Conservation (phyloP, 2,329 filamentous ascomycete genomes). For the Teratosphaeria zuluensis region DNA sequence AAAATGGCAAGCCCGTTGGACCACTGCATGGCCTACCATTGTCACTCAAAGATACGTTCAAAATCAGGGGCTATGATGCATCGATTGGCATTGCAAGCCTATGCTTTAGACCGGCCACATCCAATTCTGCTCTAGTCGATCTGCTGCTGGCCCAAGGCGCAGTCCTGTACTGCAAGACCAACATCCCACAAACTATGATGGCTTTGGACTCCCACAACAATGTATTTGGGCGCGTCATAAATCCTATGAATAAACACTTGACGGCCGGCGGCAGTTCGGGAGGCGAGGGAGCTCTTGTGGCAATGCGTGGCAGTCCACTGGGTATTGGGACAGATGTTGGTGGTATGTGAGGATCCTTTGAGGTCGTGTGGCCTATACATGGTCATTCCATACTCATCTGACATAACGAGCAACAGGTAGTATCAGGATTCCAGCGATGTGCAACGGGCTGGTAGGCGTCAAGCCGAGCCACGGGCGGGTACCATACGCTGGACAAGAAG, state of each 20-base stretch:
- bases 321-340: constrained; percentile 48
- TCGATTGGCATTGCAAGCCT: constrained; percentile 34
- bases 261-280: constrained; percentile 45
- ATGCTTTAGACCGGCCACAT: constrained; percentile 32
- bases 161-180: constrained; percentile 45
- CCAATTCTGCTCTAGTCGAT: constrained; percentile 33
- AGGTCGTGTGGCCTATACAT: too few relatives aligned
- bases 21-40: constrained; percentile 35
- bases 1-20: constrained; percentile 30
- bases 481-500: constrained; percentile 44
- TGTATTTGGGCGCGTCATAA: constrained; percentile 39
- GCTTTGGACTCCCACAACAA: constrained; percentile 45
- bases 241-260: constrained; percentile 38
- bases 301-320: constrained; percentile 38
- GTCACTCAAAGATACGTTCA: constrained; percentile 28
- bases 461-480: constrained; percentile 39
- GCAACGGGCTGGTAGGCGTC: constrained; percentile 41
- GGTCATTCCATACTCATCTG: background rate
- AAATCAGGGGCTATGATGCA: constrained; percentile 26
- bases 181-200: constrained; percentile 46
- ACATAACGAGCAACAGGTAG: constrained; percentile 12
- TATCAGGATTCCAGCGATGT: constrained; percentile 42
- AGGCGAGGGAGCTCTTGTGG: constrained; percentile 44
- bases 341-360: constrained; percentile 18
- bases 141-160: constrained; percentile 38